Evolutionary conservation across 495 filamentous ascomycete species (phyloP), one percentile per base, ranked within the genome.

Genomic region (Annulohypoxylon stygium): DNA sequence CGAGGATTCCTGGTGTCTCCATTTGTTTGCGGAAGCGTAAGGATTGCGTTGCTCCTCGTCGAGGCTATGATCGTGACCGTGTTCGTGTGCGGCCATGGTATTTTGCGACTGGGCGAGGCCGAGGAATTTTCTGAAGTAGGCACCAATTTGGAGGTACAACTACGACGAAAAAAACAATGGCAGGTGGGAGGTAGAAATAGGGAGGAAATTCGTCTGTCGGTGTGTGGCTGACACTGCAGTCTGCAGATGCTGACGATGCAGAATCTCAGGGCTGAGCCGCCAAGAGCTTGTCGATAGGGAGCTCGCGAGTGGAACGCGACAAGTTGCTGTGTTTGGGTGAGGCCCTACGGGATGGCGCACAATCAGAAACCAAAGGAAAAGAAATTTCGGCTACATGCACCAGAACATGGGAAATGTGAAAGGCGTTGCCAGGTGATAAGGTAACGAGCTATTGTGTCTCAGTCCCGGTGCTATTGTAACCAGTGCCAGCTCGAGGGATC

Each of bases 1-100:
- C 4, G 81, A 76, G 2, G 86, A 87, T 67, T 88, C 86, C 65
- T 85, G 81, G 61, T 88, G 86, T 20, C 85, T 80, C 86, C 86
- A 88, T 70, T 75, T 78, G 59, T 69, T 83, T 16, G 77, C 51
- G 1, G 85, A 87, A n/a, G 84, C 82, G 53, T 88, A 80, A 9
- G 83, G 83, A 67, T 86, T 87, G 26, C 67, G 80, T 47, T 65
- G 43, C 14, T 81, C 78, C 0, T 79, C 72, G 33, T 74, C 61
- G 23, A 76, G 71, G 61, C 71, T 61, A 55, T 74, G 60, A 68
- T 82, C 78, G 68, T 74, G 60, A 68, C 81, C 78, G 68, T 76
- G 57, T 33, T 78, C 71, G 59, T 70, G 65, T 26, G 75, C 67
- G 48, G 78, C 71, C 79, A 79, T 79, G 25, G 11, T 64, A 63